A percentile compares a stretch with the other conserved stretches of the same genome.
Conservation (phyloP, 495 filamentous ascomycete genomes). For the Neurospora africana region DNA sequence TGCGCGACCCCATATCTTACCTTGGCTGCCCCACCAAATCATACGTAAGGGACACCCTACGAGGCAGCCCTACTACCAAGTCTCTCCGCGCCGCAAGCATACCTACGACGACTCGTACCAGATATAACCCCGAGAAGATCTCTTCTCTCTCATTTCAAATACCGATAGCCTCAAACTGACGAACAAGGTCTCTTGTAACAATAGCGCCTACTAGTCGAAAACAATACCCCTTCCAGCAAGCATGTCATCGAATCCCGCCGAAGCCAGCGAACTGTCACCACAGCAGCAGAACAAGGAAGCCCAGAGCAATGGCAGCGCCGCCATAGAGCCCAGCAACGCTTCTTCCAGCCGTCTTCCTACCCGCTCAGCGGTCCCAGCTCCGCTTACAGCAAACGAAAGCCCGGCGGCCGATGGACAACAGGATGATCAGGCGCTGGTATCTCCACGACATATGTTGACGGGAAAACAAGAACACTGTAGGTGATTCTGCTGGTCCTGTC, state of each 20-base stretch:
- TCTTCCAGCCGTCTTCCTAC: slow-evolving; percentile 6
- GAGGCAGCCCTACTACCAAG: neutral
- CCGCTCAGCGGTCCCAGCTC: slow-evolving; percentile 3
- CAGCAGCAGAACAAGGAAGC: neutral
- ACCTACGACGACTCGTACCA: neutral
- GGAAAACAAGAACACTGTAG: slow-evolving; percentile 98
- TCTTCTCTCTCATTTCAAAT: neutral
- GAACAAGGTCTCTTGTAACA: neutral
- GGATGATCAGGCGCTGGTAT: slow-evolving; percentile 1
- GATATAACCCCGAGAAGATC: neutral
- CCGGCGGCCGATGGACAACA: neutral
- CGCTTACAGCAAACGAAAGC: slow-evolving; percentile 3
- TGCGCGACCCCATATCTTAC: neutral
- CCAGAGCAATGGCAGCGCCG: neutral
- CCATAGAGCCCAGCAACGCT: slow-evolving; percentile 5
- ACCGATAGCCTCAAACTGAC: neutral
- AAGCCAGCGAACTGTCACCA: neutral
- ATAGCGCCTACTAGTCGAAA: neutral
- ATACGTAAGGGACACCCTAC: neutral
- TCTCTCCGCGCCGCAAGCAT: neutral
- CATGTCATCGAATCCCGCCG: neutral
- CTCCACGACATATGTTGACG: slow-evolving; percentile 46
- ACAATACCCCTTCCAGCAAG: neutral
- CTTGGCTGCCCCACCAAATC: neutral
- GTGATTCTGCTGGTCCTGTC: slow-evolving; percentile 12